These are phyloP conservation scores for Podaxis sp. DNA, from an alignment of 768 basidiomycete genomes.

Conservation along the genomic window DNA sequence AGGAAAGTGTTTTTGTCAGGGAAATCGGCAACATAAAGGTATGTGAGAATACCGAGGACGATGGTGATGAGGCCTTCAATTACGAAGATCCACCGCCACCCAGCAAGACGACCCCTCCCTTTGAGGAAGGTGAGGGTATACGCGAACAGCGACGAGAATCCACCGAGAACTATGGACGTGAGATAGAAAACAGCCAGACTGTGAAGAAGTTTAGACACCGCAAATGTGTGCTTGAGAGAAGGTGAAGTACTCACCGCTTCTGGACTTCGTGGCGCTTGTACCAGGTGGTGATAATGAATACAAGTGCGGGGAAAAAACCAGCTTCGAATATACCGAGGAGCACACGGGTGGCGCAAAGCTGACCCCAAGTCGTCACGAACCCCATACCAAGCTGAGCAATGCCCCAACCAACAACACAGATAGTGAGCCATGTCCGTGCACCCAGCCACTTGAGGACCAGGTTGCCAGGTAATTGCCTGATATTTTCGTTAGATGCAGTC, in stretches of 20 bases:
- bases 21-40: constrained; percentile 30
- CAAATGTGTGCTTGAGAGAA: not conserved
- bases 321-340: constrained; percentile 29
- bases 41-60: constrained; percentile 23
- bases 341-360: constrained; percentile 20
- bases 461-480: constrained; percentile 24
- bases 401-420: constrained; percentile 27
- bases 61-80: constrained; percentile 29
- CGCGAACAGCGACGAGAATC: constrained; percentile 25
- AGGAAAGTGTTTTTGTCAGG: constrained; percentile 32
- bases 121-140: constrained; percentile 25
- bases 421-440: constrained; percentile 24
- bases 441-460: constrained; percentile 24
- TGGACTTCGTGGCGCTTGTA: constrained; percentile 40
- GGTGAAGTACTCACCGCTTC: constrained; percentile 21
- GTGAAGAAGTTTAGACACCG: not conserved
- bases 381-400: constrained; percentile 28
- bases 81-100: constrained; percentile 36
- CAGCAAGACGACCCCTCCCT: constrained; percentile 24
- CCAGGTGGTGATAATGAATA: constrained; percentile 39
- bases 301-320: constrained; percentile 37
- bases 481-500: not conserved
- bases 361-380: constrained; percentile 25
- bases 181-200: constrained; percentile 29
- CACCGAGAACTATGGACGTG: constrained; percentile 25